These are phyloP conservation scores for Termitomyces sp. DNA, from an alignment of 768 basidiomycete species.

Conservation along the genomic window DNA sequence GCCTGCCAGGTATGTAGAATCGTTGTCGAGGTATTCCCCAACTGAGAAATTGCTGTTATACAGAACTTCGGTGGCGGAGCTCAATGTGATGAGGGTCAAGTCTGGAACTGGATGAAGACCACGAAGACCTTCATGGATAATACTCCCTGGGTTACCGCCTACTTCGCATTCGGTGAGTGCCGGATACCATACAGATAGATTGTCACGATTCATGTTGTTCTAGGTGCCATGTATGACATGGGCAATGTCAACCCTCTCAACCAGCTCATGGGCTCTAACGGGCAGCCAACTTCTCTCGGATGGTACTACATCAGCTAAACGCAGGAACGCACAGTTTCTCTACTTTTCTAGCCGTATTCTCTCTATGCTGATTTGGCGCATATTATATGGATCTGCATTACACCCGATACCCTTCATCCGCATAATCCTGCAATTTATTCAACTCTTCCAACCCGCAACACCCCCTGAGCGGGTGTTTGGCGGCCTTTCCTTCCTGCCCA, in stretches of 20 bases:
- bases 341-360: background rate
- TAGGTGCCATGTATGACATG: constrained; percentile 54
- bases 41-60: constrained; percentile 1
- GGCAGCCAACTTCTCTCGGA: constrained; percentile 50
- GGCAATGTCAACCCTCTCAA: constrained; percentile 52
- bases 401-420: constrained; percentile 14
- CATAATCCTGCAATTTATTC: constrained; percentile 3
- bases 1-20: constrained; percentile 49
- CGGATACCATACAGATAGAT: background rate
- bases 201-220: background rate
- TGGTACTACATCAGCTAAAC: constrained; percentile 37
- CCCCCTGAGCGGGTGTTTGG: constrained; percentile 13
- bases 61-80: constrained; percentile 51
- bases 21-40: background rate
- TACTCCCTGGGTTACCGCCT: constrained; percentile 32
- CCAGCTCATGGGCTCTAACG: constrained; percentile 39
- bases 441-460: constrained; percentile 13
- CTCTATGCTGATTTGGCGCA: constrained; percentile 5
- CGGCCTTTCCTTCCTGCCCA: constrained; percentile 12
- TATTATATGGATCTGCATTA: constrained; percentile 10
- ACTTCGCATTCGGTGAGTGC: constrained; percentile 60
- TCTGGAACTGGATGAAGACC: constrained; percentile 42
- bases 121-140: constrained; percentile 42
- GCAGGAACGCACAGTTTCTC: background rate
- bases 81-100: constrained; percentile 34